phyloP scores from a whole-genome alignment of 78 protist genomes.

The Pelomyxa schiedti region DNA sequence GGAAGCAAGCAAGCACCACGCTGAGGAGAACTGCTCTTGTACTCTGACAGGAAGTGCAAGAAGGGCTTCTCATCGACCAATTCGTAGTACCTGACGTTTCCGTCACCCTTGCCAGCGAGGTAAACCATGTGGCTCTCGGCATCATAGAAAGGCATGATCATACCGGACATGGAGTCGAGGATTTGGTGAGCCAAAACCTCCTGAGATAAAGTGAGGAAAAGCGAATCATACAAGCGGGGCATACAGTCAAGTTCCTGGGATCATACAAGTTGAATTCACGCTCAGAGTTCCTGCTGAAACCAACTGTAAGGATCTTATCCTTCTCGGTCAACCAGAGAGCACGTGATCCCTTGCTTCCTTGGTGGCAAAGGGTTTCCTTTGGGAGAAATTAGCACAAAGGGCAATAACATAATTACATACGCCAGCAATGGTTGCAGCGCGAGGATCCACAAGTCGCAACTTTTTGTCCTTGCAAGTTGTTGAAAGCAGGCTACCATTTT shows the following conservation, averaged over 20 bases:
- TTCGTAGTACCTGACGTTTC: slow-evolving; percentile 91
- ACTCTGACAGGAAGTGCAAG: slow-evolving; percentile 63
- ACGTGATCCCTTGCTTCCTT: slow-evolving; percentile 81
- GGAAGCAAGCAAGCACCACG: slow-evolving; percentile 77
- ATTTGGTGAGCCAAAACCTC: slow-evolving; percentile 28
- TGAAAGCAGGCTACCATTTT: slow-evolving; percentile 66
- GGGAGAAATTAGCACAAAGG: neutral
- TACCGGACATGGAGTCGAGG: slow-evolving; percentile 76
- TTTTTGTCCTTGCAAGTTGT: slow-evolving; percentile 88
- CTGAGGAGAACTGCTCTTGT: slow-evolving; percentile 67
- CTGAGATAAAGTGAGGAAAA: too few species aligned
- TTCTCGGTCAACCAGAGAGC: slow-evolving; percentile 44
- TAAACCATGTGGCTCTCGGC: slow-evolving; percentile 69
- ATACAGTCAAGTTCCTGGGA: slow-evolving; percentile 33
- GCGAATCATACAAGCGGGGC: too few species aligned
- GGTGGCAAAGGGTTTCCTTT: slow-evolving; percentile 56
- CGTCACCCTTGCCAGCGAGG: slow-evolving; percentile 95
- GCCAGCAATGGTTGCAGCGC: slow-evolving; percentile 20
- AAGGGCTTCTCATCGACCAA: slow-evolving; percentile 63
- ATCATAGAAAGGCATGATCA: slow-evolving; percentile 84
- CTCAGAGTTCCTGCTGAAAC: slow-evolving; percentile 73
- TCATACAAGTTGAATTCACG: slow-evolving; percentile 74
- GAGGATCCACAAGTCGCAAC: slow-evolving; percentile 78
- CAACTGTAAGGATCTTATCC: slow-evolving; percentile 65
- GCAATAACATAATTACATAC: neutral